Conservation (phyloP, 2,329 filamentous ascomycete genomes). For the Rutstroemia sydowiana region DNA sequence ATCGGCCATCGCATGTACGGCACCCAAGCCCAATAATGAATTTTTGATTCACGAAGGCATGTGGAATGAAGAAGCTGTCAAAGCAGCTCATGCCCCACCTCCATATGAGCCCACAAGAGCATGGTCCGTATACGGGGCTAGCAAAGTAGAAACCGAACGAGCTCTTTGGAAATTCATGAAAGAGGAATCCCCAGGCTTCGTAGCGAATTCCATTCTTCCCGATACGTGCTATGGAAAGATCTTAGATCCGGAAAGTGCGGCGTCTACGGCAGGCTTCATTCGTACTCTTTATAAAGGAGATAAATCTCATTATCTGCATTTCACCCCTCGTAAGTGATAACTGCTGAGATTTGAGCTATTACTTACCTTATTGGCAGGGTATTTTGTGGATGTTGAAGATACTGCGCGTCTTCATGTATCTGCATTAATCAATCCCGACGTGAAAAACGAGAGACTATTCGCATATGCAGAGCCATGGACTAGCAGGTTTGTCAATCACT, state of each 20-base stretch:
- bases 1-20: conserved; percentile 23
- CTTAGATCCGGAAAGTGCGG: conserved; percentile 9
- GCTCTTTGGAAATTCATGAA: conserved; percentile 34
- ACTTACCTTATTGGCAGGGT: background rate
- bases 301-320: background rate
- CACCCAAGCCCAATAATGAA: conserved; percentile 16
- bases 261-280: conserved; percentile 20
- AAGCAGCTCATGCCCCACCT: conserved; percentile 32
- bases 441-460: conserved; percentile 25
- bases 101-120: conserved; percentile 25
- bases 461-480: conserved; percentile 23
- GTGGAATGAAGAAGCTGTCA: conserved; percentile 32
- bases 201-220: conserved; percentile 25
- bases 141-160: conserved; percentile 34
- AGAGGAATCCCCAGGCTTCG: conserved; percentile 27
- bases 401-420: conserved; percentile 27
- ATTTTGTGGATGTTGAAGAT: conserved; percentile 32
- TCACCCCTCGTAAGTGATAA: background rate
- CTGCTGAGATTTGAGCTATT: background rate
- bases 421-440: conserved; percentile 23
- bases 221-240: conserved; percentile 14
- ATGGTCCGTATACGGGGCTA: conserved; percentile 31
- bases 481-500: background rate
- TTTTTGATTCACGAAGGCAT: conserved; percentile 23
- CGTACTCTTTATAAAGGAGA: conserved; percentile 21